These are phyloP conservation scores for Teratosphaeria gauchensis DNA, from an alignment of 2,329 filamentous ascomycete genomes.

Conservation along the genomic window DNA sequence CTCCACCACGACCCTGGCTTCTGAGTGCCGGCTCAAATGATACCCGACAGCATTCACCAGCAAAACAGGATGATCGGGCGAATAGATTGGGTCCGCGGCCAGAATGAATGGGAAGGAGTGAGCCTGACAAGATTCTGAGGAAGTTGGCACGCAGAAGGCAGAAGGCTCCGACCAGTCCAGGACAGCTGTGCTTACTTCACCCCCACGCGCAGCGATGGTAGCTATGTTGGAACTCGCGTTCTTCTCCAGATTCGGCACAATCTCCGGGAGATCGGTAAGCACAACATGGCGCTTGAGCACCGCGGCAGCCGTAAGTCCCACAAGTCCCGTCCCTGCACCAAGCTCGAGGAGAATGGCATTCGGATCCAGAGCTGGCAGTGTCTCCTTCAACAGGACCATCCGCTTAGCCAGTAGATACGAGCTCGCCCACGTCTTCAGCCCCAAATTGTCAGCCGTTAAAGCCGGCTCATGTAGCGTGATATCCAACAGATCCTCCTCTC, in stretches of 20 bases:
- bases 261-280: conserved; percentile 76
- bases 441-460: conserved; percentile 76
- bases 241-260: conserved; percentile 67
- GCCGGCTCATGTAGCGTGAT: conserved; percentile 76
- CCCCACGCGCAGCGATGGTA: conserved; percentile 41
- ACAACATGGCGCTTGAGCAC: conserved; percentile 58
- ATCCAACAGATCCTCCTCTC: conserved; percentile 38
- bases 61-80: conserved; percentile 67
- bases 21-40: conserved; percentile 50
- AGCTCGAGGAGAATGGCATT: conserved; percentile 54
- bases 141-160: neutral
- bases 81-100: conserved; percentile 80
- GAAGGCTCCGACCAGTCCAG: conserved; percentile 62
- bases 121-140: neutral
- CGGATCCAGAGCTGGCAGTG: conserved; percentile 5
- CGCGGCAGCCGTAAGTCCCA: conserved; percentile 74
- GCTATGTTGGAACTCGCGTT: conserved; percentile 60
- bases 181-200: conserved; percentile 54
- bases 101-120: conserved; percentile 54
- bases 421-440: conserved; percentile 91
- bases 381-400: conserved; percentile 36
- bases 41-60: conserved; percentile 60
- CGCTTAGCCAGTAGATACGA: conserved; percentile 75
- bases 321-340: conserved; percentile 82
- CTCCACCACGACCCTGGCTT: conserved; percentile 65